These are phyloP conservation scores for Colletotrichum abscissum DNA, from an alignment of 2,329 filamentous ascomycete species.

Conservation along the genomic window DNA sequence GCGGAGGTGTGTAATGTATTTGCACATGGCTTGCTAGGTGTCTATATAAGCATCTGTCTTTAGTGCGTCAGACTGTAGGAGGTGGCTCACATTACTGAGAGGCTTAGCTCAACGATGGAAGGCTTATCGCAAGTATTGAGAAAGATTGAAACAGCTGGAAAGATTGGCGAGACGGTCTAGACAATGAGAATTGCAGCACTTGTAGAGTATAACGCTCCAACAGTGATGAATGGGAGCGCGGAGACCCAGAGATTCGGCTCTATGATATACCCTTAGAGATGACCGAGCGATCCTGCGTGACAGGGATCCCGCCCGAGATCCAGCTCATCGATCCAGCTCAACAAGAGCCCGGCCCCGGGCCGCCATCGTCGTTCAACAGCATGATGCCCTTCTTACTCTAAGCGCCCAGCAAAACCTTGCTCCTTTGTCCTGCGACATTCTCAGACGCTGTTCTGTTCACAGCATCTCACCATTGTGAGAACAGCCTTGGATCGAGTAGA, in stretches of 20 bases:
- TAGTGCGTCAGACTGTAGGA: neutral
- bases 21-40: conserved; percentile 46
- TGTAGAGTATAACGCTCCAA: neutral
- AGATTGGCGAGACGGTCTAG: neutral
- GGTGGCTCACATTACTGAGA: neutral
- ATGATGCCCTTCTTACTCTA: neutral
- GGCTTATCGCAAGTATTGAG: neutral
- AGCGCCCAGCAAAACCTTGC: neutral
- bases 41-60: neutral
- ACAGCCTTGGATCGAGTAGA: conserved; percentile 5
- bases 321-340: neutral
- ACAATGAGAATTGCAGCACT: neutral
- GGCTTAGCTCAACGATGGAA: too few species aligned
- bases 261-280: neutral
- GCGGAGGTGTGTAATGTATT: conserved; percentile 49
- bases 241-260: neutral
- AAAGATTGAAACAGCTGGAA: neutral
- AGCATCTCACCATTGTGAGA: neutral
- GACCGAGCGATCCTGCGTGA: neutral
- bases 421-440: conserved; percentile 16
- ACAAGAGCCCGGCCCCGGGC: neutral
- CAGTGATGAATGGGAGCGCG: neutral
- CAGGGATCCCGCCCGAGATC: neutral
- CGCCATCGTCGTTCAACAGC: neutral
- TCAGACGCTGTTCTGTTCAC: neutral